These are phyloP conservation scores for Microcyclospora tardicrescens DNA, from an alignment of 2,329 filamentous ascomycete genomes.

Conservation along the genomic window DNA sequence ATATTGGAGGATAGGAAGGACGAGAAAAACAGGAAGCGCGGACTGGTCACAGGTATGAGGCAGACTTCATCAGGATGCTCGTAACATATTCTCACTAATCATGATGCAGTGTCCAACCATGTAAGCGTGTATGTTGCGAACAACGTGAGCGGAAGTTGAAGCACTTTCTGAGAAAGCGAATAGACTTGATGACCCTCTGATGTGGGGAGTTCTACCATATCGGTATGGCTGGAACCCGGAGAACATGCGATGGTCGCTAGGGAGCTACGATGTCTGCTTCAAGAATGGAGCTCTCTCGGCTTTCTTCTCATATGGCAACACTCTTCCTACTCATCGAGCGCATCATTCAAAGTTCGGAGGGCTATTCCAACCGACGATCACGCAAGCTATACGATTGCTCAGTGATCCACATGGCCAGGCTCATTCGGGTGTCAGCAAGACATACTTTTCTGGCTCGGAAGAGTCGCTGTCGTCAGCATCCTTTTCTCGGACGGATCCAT, in stretches of 20 bases:
- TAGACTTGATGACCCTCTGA: conserved; percentile 84
- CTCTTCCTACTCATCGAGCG: conserved; percentile 73
- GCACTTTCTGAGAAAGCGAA: conserved; percentile 10
- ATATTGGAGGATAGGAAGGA: conserved; percentile 63
- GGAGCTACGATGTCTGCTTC: conserved; percentile 92
- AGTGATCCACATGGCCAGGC: conserved; percentile 36
- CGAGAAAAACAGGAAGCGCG: conserved; percentile 52
- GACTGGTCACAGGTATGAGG: conserved; percentile 64
- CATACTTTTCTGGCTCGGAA: too few relatives aligned
- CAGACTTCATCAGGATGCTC: neutral
- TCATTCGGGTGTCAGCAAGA: conserved; percentile 1
- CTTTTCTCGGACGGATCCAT: conserved; percentile 34
- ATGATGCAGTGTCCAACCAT: conserved; percentile 63
- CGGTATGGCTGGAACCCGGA: conserved; percentile 56
- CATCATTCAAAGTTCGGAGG: conserved; percentile 70
- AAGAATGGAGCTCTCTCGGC: conserved; percentile 57
- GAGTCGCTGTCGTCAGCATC: conserved; percentile 16
- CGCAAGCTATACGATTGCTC: conserved; percentile 71
- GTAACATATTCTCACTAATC: neutral
- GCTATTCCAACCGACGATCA: conserved; percentile 78
- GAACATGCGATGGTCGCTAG: conserved; percentile 78
- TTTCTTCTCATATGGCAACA: conserved; percentile 85
- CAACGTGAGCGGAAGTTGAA: neutral
- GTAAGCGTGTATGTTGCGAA: conserved; percentile 62
- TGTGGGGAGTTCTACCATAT: conserved; percentile 80